phyloP scores from a whole-genome alignment of 2,329 filamentous ascomycete species.

The Alternaria gansuensis region DNA sequence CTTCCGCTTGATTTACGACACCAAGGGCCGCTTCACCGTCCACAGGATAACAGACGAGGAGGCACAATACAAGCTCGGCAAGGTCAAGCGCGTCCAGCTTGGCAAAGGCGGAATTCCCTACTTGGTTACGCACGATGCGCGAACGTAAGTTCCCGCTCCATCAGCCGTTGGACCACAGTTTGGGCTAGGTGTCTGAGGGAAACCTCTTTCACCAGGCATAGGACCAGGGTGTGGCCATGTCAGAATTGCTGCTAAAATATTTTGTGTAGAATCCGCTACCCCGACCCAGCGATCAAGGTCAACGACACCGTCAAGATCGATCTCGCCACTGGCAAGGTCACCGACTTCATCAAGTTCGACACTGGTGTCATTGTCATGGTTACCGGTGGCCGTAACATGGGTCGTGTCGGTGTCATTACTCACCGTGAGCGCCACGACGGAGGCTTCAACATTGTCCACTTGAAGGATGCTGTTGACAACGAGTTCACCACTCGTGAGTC shows the following conservation, averaged over 20 bases:
- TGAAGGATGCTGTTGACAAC: conserved; percentile 99
- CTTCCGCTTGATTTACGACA: conserved; percentile 99
- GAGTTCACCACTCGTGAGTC: conserved; percentile 98
- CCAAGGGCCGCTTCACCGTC: conserved; percentile 99
- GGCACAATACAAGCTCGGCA: conserved; percentile 99
- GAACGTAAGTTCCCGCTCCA: conserved; percentile 99
- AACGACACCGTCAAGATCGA: conserved; percentile 99
- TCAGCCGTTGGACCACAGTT: conserved; percentile 90
- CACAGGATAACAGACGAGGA: conserved; percentile 99
- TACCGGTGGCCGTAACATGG: conserved; percentile 99
- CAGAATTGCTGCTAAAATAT: conserved; percentile 52
- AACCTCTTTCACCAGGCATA: conserved; percentile 85
- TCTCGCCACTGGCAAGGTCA: conserved; percentile 94
- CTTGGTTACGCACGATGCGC: conserved; percentile 99
- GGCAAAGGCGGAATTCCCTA: conserved; percentile 99
- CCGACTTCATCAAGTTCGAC: conserved; percentile 98
- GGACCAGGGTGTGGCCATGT: conserved; percentile 92
- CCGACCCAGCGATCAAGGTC: conserved; percentile 97
- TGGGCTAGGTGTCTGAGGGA: conserved; percentile 51
- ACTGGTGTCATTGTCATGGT: conserved; percentile 98
- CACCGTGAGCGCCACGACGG: conserved; percentile 99
- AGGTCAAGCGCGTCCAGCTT: conserved; percentile 99
- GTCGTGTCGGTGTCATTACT: conserved; percentile 99
- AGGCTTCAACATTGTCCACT: conserved; percentile 99
- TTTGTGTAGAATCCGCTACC: conserved; percentile 89